Percentiles rank a stretch among this genome's conserved stretches.
phyloP scores from a whole-genome alignment of 345 rosid species.

The Syzygium jambos region DNA sequence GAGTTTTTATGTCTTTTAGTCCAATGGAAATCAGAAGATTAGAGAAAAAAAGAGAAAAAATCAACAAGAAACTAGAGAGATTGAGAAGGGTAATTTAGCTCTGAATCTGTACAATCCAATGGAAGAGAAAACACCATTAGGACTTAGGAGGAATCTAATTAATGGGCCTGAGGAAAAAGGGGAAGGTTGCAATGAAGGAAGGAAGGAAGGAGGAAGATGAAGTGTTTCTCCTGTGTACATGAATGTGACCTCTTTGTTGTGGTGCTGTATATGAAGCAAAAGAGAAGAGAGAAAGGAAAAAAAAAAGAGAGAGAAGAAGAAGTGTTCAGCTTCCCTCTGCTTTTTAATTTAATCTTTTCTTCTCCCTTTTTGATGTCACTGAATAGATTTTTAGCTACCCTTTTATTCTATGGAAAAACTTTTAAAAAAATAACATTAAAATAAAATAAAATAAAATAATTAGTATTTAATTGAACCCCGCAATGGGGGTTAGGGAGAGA shows the following conservation, averaged over 20 bases:
- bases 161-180: constrained; percentile 39
- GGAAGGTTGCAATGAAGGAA: constrained; percentile 25
- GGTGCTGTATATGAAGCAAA: constrained; percentile 1
- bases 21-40: not conserved
- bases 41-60: not conserved
- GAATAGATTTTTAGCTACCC: not conserved
- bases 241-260: not conserved
- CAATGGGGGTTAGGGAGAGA: not conserved
- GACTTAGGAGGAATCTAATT: constrained; percentile 52
- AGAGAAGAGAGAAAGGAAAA: not conserved
- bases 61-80: not conserved
- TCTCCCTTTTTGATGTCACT: not conserved
- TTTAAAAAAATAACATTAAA: not conserved
- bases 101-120: constrained; percentile 17
- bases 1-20: not conserved
- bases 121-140: constrained; percentile 28
- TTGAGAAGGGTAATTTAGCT: not conserved
- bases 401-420: not conserved
- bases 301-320: not conserved
- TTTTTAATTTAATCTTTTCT: not conserved
- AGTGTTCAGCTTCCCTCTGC: not conserved
- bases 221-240: not conserved
- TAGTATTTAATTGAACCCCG: not conserved
- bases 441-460: not conserved
- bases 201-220: not conserved